Base-by-base conservation (phyloP, 2,329 filamentous ascomycete genomes). In the Coleophoma crateriformis region DNA sequence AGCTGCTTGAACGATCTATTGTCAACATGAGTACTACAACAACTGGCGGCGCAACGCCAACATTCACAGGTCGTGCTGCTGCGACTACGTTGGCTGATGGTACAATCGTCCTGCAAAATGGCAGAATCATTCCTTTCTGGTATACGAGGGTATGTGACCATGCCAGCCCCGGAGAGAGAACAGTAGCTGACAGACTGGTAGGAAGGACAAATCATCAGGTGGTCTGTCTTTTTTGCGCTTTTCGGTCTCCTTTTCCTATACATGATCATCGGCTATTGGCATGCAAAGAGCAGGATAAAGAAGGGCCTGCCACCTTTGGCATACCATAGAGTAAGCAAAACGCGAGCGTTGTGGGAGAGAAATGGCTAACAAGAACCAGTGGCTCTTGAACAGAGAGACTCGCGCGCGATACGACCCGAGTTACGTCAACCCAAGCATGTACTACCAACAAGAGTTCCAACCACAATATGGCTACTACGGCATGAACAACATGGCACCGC, bases 221-320 rank as follows among this genome's bases (percentile, higher is more conserved):
- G 87, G 80, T 74, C 77, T 43, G 69, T 92, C 52, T 81, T 91
- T 61, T 77, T 79, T 52, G 69, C 73, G 54, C 64, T 92, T 56
- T 71, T 88, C 58, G 51, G 76, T 49, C 49, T 82, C 52, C 68
- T 88, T 60, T 64, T 81, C 47, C 59, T 74, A 39, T 89, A 83
- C 73, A 72, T 90, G 60, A 57, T 88, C 48, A 73, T 80, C 51
- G 87, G 86, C 53, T 86, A 87, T 65, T 68, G 79, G 43, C 88
- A 92, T 67, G 88, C 87, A 42, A 80, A 80, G 64, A 69, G 70
- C 42, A 76, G 88, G 43, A 73, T 91, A 55, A 74, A 71, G 53
- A 84, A 82, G 64, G 87, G 87, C 1, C 71, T 82, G 35, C 71
- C 74, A 15, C 84, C 87, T 14, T 68, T 90, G 34, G 68, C 67